A percentile compares a stretch with the other conserved stretches of the same genome.
Conservation (phyloP, 2,329 filamentous ascomycete genomes). For the Hypoxylon sp. region DNA sequence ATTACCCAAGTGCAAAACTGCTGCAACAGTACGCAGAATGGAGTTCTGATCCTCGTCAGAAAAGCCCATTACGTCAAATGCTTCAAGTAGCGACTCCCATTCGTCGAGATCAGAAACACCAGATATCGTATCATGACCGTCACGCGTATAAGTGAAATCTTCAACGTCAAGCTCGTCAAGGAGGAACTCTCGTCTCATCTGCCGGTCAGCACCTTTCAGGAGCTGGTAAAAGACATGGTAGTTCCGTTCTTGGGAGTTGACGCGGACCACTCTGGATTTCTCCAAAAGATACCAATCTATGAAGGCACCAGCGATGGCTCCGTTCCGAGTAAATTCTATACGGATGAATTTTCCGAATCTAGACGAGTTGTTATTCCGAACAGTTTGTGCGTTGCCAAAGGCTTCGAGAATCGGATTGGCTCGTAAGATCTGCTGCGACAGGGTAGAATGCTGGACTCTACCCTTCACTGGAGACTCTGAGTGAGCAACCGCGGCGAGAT, state of each 20-base stretch:
- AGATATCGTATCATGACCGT: constrained; percentile 90
- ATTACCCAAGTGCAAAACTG: constrained; percentile 93
- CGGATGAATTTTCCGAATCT: constrained; percentile 99
- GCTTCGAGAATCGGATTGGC: constrained; percentile 98
- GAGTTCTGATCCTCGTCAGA: constrained; percentile 83
- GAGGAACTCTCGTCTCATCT: constrained; percentile 81
- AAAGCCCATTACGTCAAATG: constrained; percentile 95
- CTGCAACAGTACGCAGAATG: constrained; percentile 88
- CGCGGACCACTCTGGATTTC: constrained; percentile 94
- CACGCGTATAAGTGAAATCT: constrained; percentile 91
- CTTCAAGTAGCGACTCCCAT: constrained; percentile 90
- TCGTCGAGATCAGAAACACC: constrained; percentile 92
- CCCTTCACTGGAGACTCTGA: constrained; percentile 77
- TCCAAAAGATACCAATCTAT: constrained; percentile 99
- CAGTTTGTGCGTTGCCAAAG: constrained; percentile 97
- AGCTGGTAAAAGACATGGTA: constrained; percentile 99
- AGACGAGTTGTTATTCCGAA: constrained; percentile 98
- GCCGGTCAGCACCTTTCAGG: constrained; percentile 81
- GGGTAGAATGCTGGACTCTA: constrained; percentile 77
- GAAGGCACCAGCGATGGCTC: constrained; percentile 93
- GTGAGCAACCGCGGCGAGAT: constrained; percentile 92
- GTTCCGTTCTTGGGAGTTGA: constrained; percentile 90
- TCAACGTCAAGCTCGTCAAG: constrained; percentile 81
- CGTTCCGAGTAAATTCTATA: constrained; percentile 90
- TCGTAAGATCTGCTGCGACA: constrained; percentile 95